Evolutionary conservation across 1,284 basidiomycete species (phyloP).

Genomic region (Gymnopus androsaceus): DNA sequence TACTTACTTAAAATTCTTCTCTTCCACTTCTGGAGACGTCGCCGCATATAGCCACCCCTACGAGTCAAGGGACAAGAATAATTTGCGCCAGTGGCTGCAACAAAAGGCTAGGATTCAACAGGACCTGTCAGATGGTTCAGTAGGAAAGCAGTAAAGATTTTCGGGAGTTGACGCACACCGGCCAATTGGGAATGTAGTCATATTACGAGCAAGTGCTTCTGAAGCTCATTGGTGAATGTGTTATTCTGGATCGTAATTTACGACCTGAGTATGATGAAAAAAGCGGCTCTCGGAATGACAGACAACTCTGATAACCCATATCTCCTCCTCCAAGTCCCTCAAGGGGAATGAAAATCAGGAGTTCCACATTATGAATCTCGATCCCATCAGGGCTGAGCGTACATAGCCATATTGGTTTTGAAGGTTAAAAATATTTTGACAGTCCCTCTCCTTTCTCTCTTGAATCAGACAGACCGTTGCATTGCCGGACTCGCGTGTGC

Average conservation of each 20-base stretch:
- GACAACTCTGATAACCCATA: slow-evolving; percentile 8
- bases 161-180: background rate
- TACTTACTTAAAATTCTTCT: slow-evolving; percentile 26
- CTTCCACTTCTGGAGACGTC: slow-evolving; percentile 20
- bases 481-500: too few species aligned
- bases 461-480: too few species aligned
- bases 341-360: slow-evolving; percentile 13
- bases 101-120: slow-evolving; percentile 1
- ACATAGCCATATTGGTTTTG: slow-evolving; percentile 8
- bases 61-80: slow-evolving; percentile 9
- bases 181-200: too few species aligned
- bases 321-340: slow-evolving; percentile 4
- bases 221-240: slow-evolving; percentile 7
- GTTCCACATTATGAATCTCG: slow-evolving; percentile 12
- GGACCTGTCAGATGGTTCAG: slow-evolving; percentile 1
- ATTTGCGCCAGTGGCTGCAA: background rate
- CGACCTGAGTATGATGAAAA: too few species aligned
- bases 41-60: slow-evolving; percentile 21
- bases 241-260: slow-evolving; percentile 1
- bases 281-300: background rate
- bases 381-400: slow-evolving; percentile 10
- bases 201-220: background rate
- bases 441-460: slow-evolving; percentile 51
- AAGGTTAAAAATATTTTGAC: background rate
- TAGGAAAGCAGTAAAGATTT: background rate